phyloP scores from a whole-genome alignment of 2,329 filamentous ascomycete species.

The Pseudogymnoascus sp. region DNA sequence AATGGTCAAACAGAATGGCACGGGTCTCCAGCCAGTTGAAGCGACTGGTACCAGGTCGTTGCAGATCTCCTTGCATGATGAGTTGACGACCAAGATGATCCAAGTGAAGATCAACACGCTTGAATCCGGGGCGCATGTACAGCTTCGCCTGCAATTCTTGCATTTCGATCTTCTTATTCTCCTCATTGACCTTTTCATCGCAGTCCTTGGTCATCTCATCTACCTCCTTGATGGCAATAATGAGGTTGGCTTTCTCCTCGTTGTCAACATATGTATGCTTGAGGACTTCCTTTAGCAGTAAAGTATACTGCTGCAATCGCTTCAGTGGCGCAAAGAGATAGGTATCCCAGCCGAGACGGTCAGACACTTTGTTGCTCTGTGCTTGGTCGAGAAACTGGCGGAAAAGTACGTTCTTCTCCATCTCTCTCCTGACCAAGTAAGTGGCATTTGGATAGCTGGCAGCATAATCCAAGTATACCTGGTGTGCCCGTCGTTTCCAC shows the following conservation, averaged over 20 bases:
- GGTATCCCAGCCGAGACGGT: slow-evolving; percentile 85
- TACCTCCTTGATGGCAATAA: slow-evolving; percentile 83
- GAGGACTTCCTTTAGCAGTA: slow-evolving; percentile 75
- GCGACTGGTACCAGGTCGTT: slow-evolving; percentile 78
- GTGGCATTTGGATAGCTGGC: slow-evolving; percentile 77
- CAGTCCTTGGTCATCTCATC: slow-evolving; percentile 83
- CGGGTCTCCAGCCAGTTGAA: slow-evolving; percentile 94
- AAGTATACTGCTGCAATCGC: slow-evolving; percentile 78
- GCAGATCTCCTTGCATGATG: slow-evolving; percentile 81
- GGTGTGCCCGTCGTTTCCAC: slow-evolving; percentile 92
- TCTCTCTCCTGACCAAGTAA: slow-evolving; percentile 76
- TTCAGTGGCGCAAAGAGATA: slow-evolving; percentile 92
- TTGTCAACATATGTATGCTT: slow-evolving; percentile 77
- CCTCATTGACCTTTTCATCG: slow-evolving; percentile 85
- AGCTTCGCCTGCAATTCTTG: slow-evolving; percentile 78
- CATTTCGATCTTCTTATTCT: slow-evolving; percentile 82
- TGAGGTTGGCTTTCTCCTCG: slow-evolving; percentile 81
- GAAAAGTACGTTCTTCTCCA: slow-evolving; percentile 79
- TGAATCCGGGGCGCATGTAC: slow-evolving; percentile 78
- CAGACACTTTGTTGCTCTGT: slow-evolving; percentile 68
- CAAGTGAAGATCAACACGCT: slow-evolving; percentile 78
- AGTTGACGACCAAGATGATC: slow-evolving; percentile 90
- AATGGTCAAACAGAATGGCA: slow-evolving; percentile 91
- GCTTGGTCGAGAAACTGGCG: slow-evolving; percentile 76
- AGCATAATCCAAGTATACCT: slow-evolving; percentile 87